phyloP scores from a whole-genome alignment of 345 rosid genomes.

The Diplotaxis tenuifolia region DNA sequence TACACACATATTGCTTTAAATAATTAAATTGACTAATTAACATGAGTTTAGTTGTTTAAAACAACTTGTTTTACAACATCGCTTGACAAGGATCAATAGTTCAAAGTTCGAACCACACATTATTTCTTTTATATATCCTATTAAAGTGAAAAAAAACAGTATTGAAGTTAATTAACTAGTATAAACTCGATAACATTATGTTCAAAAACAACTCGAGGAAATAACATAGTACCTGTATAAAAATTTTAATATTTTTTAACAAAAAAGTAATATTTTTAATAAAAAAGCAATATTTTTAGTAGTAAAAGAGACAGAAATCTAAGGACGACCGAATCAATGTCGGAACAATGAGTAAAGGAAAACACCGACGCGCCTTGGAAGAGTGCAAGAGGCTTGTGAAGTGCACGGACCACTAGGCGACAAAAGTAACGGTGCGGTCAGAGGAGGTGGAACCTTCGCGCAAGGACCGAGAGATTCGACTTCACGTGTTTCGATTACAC shows the following conservation, averaged over 20 bases:
- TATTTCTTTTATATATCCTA: background rate
- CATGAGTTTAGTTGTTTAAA: background rate
- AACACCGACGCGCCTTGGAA: constrained; percentile 36
- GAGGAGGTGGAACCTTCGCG: background rate
- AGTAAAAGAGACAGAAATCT: constrained; percentile 24
- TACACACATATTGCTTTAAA: background rate
- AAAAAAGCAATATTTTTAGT: too few species aligned
- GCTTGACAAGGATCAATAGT: background rate
- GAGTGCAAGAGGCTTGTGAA: constrained; percentile 32
- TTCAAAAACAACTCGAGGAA: background rate
- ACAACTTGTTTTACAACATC: background rate
- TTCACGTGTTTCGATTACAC: constrained; percentile 29
- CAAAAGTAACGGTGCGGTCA: constrained; percentile 34
- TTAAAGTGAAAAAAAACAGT: background rate
- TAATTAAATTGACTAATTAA: background rate
- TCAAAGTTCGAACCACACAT: background rate
- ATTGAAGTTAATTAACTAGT: background rate
- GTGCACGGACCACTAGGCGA: constrained; percentile 41
- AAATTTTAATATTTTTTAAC: too few species aligned
- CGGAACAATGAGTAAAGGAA: constrained; percentile 26
- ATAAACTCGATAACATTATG: background rate
- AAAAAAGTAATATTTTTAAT: too few species aligned
- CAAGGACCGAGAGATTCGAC: constrained; percentile 36
- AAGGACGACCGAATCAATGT: constrained; percentile 38
- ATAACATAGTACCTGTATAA: background rate